Base-by-base conservation (phyloP, 192 early-diverging fungal genomes). In the Ambispora gerdemannii region DNA sequence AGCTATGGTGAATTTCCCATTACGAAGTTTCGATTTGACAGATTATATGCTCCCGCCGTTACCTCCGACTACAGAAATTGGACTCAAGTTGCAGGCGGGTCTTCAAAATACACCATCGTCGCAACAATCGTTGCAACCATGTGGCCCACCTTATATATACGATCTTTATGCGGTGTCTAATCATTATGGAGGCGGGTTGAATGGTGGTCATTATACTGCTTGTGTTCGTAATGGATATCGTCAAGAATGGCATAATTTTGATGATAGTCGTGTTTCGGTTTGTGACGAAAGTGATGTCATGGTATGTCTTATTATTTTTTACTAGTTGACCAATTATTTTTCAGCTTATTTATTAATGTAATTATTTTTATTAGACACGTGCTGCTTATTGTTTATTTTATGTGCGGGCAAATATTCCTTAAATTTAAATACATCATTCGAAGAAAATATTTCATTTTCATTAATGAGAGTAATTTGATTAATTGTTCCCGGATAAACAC, bases 91-190 rank as follows among this genome's bases (percentile, higher is more conserved):
- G 17, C 50, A 28, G 24, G 15, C 22, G 53, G 27, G 43, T 34
- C 20, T 33, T 58, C 69, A 8, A 27, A 67, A 35, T 17, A 19
- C 61, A 50, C n/a, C 63, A 20, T 13, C 36, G 1, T 34, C 13
- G 3, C 20, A 22, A 2, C 43, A 13, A 13, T 27, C 59, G 11
- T 17, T 53, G 31, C 15, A 1, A 24, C 19, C 30, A 55, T 28
- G 36, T 19, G 53, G 77, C 8, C 74, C 61, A 30, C 63, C 79
- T 17, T 77, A 79, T 50, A 43, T 71, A 35, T 97, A 95, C 74
- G 87, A 93, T 67, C 75, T 97, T 35, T 93, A 94, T 76, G 90
- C 86, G 6, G 86, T 94, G 17, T 90, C 90, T 19, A 93, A 92
- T 71, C 92, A 93, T 72, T 91, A 81, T 56, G 92, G 92, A 6